Evolutionary conservation across 352 stramenopile species (phyloP).

Genomic region (Pilasporangium apinafurcum): DNA sequence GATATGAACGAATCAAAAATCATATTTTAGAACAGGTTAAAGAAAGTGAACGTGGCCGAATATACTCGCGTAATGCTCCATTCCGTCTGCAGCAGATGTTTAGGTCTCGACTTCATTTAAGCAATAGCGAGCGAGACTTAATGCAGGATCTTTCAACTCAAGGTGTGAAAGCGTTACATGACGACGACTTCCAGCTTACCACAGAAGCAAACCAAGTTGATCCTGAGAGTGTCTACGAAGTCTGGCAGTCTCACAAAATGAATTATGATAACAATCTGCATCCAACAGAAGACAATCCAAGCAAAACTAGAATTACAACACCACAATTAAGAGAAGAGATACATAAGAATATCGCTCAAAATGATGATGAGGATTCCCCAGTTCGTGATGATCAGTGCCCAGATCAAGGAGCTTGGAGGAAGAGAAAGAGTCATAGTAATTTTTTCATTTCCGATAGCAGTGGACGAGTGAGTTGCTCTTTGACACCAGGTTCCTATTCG

Average conservation of each 20-base stretch:
- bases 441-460: slow-evolving; percentile 31
- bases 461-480: slow-evolving; percentile 24
- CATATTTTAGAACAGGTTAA: slow-evolving; percentile 35
- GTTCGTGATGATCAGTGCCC: slow-evolving; percentile 3
- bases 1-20: slow-evolving; percentile 34
- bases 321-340: too few relatives aligned
- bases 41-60: slow-evolving; percentile 48
- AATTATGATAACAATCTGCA: too few relatives aligned
- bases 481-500: slow-evolving; percentile 56
- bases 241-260: slow-evolving; percentile 15
- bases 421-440: slow-evolving; percentile 6
- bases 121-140: slow-evolving; percentile 43
- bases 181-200: too few relatives aligned
- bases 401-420: too few relatives aligned
- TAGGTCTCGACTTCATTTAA: slow-evolving; percentile 22
- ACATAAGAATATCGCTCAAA: too few relatives aligned
- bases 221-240: slow-evolving; percentile 8
- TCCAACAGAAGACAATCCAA: too few relatives aligned
- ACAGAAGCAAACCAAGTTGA: too few relatives aligned
- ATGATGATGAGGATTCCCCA: background rate
- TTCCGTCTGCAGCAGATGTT: slow-evolving; percentile 42
- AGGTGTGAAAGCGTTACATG: slow-evolving; percentile 17
- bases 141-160: slow-evolving; percentile 24
- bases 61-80: slow-evolving; percentile 41
- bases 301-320: background rate